Percentiles rank a stretch among this genome's conserved stretches.
These are phyloP conservation scores for Nyssa sinensis DNA, from an alignment of 148 eudicot species.

Conservation along the genomic window DNA sequence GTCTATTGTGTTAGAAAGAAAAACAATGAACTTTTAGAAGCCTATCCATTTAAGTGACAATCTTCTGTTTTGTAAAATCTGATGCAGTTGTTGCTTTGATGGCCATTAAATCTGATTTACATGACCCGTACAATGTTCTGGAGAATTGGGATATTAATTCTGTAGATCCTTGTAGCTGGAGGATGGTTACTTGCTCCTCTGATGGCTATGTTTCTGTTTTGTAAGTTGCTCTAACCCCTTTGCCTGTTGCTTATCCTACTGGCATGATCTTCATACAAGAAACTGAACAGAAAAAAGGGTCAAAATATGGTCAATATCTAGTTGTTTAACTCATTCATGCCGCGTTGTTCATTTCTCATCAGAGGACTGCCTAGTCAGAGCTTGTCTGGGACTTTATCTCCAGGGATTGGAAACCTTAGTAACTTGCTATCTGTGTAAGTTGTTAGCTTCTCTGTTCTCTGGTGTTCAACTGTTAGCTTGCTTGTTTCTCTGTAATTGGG, in stretches of 20 bases:
- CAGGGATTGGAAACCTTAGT: constrained; percentile 77
- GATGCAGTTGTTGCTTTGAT: constrained; percentile 84
- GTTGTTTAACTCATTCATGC: background rate
- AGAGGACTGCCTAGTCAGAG: constrained; percentile 88
- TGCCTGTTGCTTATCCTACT: background rate
- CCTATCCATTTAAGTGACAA: background rate
- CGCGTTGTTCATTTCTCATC: constrained; percentile 18
- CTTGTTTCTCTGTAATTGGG: background rate
- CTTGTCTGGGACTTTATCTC: constrained; percentile 77
- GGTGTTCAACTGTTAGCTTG: background rate
- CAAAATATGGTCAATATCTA: background rate
- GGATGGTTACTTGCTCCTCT: constrained; percentile 71
- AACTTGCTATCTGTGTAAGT: constrained; percentile 82
- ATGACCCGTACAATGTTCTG: constrained; percentile 71
- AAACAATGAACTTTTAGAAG: no score
- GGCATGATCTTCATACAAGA: background rate
- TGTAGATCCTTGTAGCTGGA: constrained; percentile 97
- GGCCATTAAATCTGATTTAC: constrained; percentile 54
- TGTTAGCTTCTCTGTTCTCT: background rate
- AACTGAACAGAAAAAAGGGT: background rate
- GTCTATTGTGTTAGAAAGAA: background rate
- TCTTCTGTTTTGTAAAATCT: background rate
- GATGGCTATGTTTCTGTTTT: constrained; percentile 74
- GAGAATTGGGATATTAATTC: constrained; percentile 78
- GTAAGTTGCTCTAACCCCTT: constrained; percentile 44